Base-by-base conservation (phyloP, 768 basidiomycete species). In the Lactifluus piperatus region DNA sequence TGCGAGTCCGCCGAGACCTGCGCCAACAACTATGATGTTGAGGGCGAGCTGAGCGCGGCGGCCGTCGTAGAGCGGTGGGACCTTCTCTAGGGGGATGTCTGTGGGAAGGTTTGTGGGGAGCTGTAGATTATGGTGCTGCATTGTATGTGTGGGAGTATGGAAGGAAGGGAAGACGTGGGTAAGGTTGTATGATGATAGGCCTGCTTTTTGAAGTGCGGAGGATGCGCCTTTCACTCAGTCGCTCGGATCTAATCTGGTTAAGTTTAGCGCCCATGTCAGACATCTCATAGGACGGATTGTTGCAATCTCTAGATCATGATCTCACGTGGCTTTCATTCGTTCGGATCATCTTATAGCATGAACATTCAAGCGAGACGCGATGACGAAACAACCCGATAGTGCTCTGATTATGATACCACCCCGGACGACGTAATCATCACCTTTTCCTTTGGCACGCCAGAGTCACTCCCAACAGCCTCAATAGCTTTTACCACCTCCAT, bases 1-100 rank as follows among this genome's bases (percentile, higher is more conserved):
- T 14, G 74, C 71, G 47, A 77, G 73, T 0, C 75, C 75, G 53
- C 74, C 75, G 34, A 77, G 67, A 9, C 75, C 75, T 51, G 74
- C 75, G 51, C 75, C 75, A 46, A 77, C 71, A 63, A 77, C 63
- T 64, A 74, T 61, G 66, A 77, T 67, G 58, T 74, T 64, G 27
- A 77, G 73, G 9, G 58, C 60, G 37, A 69, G 67, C 0, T 70
- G n/a, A 24, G 75, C 71, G 26, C 67, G 67, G 51, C 67, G 71
- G 46, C 69, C 67, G 29, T 62, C 61, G 60, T 71, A 68, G 62
- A 72, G 70, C 11, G 58, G 60, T 2, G 63, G 46, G 43, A 64
- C 62, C 6, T 37, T n/a, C 32, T 64, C 63, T 36, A 64, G 30
- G 18, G 60, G 63, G 5, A 63, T 46, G 6, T 53, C 44, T 3